phyloP scores from a whole-genome alignment of 2,329 filamentous ascomycete species.

The Clonostachys rosea region DNA sequence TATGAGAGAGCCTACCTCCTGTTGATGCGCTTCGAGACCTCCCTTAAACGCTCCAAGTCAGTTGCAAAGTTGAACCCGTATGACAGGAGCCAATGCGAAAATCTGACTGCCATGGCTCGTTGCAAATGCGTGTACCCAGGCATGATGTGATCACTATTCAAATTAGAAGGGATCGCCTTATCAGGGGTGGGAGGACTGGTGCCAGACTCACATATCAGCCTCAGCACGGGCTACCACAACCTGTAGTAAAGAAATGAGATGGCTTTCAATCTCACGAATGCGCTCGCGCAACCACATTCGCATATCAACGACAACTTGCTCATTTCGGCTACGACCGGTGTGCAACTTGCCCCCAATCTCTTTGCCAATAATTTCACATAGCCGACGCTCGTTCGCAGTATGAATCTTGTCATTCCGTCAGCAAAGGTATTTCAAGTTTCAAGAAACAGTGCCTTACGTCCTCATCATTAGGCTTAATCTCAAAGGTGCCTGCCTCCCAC shows the following conservation, averaged over 20 bases:
- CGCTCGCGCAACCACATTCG: slow-evolving; percentile 78
- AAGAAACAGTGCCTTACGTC: slow-evolving; percentile 30
- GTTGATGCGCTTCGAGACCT: slow-evolving; percentile 73
- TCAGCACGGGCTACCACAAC: slow-evolving; percentile 68
- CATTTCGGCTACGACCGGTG: slow-evolving; percentile 66
- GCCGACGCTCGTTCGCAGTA: slow-evolving; percentile 49
- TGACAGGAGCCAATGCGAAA: slow-evolving; percentile 77
- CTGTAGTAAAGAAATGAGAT: slow-evolving; percentile 64
- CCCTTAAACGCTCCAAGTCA: slow-evolving; percentile 73
- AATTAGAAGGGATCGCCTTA: slow-evolving; percentile 6
- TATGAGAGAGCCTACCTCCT: slow-evolving; percentile 11
- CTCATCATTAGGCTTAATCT: slow-evolving; percentile 46
- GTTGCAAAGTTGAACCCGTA: slow-evolving; percentile 66
- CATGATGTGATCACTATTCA: slow-evolving; percentile 61
- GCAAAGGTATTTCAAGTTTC: slow-evolving; percentile 4
- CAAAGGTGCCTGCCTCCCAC: slow-evolving; percentile 46
- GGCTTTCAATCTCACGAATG: slow-evolving; percentile 15
- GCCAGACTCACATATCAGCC: slow-evolving; percentile 49
- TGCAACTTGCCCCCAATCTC: slow-evolving; percentile 68
- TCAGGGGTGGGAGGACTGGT: neutral
- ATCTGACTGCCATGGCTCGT: slow-evolving; percentile 74
- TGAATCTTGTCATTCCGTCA: slow-evolving; percentile 35
- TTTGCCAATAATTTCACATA: slow-evolving; percentile 66
- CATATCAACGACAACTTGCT: slow-evolving; percentile 72
- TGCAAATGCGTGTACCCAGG: slow-evolving; percentile 87